Base-by-base conservation (phyloP, 495 filamentous ascomycete species). In the Daldinia decipiens region DNA sequence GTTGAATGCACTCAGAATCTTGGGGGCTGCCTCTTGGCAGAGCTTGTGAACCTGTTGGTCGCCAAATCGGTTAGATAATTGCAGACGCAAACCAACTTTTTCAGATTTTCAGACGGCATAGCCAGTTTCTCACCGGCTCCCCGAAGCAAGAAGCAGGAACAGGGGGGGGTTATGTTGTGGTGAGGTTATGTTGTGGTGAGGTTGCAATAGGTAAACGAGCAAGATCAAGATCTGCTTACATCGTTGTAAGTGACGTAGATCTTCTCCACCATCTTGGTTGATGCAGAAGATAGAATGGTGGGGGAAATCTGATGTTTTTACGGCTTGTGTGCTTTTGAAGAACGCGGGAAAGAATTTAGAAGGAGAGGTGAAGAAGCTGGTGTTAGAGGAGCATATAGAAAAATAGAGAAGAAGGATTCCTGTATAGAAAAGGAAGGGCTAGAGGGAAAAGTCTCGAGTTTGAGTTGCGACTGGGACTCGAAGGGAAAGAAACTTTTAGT, bases 231-330 rank as follows among this genome's bases (percentile, higher is more conserved):
- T 68, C 59, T 67, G 56, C 86, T 79, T 84, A 94, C 93, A 89
- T 97, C 87, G 79, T 97, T 98, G 79, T 98, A 98, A 64, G 94
- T 96, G 78, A 97, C 90, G 81, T 97, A 98, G 75, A 94, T 79
- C 78, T 97, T 97, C 79, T 95, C 86, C 58, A 93, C 87, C 92
- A 97, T 97, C 51, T 75, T 79, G 76, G 52, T 63, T 80, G 26
- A 58, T 56, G 9, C 53, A 51, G 58, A 47, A 54, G 57, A 56
- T 61, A 21, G 27, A 40, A 59, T 50, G 15, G 57, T 66, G 43
- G 64, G 53, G 60, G 32, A 39, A 50, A 52, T 52, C n/a, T 32
- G 51, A 52, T 21, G 24, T 21, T 50, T 57, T 21, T 39, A 27
- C 6, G 26, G 31, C 32, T 38, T 53, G 45, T 45, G 17, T 39